Evolutionary conservation across 257 asterid genomes (phyloP).

Genomic region (Nicotiana otophora): DNA sequence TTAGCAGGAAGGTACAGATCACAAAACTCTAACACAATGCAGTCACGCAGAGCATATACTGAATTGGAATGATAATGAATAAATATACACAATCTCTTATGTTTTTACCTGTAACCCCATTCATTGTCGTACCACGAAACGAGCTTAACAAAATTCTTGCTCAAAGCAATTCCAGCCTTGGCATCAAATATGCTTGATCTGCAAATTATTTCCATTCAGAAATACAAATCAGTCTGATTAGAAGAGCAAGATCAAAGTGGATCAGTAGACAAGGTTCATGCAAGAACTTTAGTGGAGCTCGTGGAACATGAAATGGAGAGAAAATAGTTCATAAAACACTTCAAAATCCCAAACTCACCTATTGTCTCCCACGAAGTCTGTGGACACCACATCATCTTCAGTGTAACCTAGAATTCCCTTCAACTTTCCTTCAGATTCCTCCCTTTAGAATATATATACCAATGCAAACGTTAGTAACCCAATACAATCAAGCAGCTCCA

Average conservation of each 20-base stretch:
- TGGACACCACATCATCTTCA: conserved; percentile 87
- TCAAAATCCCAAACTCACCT: conserved; percentile 33
- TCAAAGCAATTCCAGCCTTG: conserved; percentile 89
- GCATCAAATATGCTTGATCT: conserved; percentile 92
- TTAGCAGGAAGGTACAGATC: neutral
- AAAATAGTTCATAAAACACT: neutral
- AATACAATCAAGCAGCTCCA: neutral
- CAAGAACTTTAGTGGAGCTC: neutral
- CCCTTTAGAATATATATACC: conserved; percentile 29
- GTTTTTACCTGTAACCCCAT: conserved; percentile 81
- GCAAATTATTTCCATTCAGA: conserved; percentile 7
- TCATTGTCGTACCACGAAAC: conserved; percentile 91
- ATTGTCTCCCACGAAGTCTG: conserved; percentile 81
- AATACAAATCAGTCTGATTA: neutral
- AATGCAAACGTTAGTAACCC: neutral
- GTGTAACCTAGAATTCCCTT: conserved; percentile 91
- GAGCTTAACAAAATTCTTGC: conserved; percentile 54
- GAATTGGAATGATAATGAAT: neutral
- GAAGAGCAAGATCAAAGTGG: neutral
- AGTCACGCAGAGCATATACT: no score
- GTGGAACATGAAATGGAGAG: neutral
- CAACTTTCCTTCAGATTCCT: conserved; percentile 70
- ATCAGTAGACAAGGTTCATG: neutral
- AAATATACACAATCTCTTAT: neutral
- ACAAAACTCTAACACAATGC: neutral